Percentiles rank a stretch among this genome's conserved stretches.
phyloP scores from a whole-genome alignment of 257 asterid genomes.

The Anisodus tanguticus region DNA sequence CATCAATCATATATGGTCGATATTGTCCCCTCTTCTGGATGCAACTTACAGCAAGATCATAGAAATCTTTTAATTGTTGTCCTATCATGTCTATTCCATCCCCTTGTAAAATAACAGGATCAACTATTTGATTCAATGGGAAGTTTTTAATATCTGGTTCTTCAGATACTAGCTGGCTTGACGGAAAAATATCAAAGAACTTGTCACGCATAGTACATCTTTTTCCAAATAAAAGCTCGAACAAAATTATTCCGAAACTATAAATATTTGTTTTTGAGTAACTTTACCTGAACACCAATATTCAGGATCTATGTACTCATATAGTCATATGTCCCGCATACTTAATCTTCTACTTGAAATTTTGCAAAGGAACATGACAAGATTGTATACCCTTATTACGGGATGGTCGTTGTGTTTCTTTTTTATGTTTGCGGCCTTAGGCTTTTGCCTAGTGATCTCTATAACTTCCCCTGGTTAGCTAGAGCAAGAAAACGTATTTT shows the following conservation, averaged over 20 bases:
- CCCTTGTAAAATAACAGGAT: background rate
- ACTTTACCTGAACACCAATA: background rate
- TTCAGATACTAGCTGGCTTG: too few species aligned
- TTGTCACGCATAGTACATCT: too few species aligned
- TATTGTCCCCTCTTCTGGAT: slow-evolving; percentile 24
- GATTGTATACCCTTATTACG: too few species aligned
- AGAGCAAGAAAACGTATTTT: too few species aligned
- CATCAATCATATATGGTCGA: slow-evolving; percentile 21
- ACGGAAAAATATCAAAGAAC: background rate
- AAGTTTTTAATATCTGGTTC: background rate
- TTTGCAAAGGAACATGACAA: background rate
- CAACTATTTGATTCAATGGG: slow-evolving; percentile 11
- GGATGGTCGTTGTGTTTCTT: too few species aligned
- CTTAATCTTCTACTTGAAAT: background rate
- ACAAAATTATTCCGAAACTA: slow-evolving; percentile 25
- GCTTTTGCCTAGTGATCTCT: too few species aligned
- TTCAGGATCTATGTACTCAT: background rate
- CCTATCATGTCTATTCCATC: background rate
- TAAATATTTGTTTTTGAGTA: slow-evolving; percentile 30
- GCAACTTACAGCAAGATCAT: slow-evolving; percentile 26
- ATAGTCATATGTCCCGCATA: background rate
- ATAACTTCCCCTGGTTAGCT: too few species aligned
- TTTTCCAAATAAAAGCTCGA: slow-evolving; percentile 12
- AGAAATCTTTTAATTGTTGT: slow-evolving; percentile 23
- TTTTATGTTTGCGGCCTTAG: too few species aligned